Evolutionary conservation across 495 filamentous ascomycete genomes (phyloP).

Genomic region (Saxophila tyrrhenica): DNA sequence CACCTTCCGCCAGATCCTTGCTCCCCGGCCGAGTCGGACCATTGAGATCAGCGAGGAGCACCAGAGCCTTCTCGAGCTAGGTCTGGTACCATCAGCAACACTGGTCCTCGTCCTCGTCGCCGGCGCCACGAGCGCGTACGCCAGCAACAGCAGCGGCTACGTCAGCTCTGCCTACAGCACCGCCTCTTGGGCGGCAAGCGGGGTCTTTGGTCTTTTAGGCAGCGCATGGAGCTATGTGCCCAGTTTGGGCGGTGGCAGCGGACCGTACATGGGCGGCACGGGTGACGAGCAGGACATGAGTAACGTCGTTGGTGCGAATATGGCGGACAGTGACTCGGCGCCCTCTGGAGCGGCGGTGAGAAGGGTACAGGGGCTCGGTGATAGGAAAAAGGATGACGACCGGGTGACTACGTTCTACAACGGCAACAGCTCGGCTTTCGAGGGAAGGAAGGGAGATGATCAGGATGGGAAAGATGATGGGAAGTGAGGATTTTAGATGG

Average conservation of each 20-base stretch:
- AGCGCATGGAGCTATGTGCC: conserved; percentile 30
- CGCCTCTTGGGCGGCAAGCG: conserved; percentile 7
- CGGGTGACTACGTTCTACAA: conserved; percentile 64
- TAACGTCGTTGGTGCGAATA: conserved; percentile 8
- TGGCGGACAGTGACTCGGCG: conserved; percentile 7
- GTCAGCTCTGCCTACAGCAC: conserved; percentile 9
- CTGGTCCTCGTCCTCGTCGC: conserved; percentile 67
- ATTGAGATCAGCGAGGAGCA: conserved; percentile 66
- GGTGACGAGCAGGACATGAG: conserved; percentile 6
- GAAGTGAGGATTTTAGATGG: neutral
- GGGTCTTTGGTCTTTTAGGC: conserved; percentile 33
- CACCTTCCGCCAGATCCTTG: conserved; percentile 72
- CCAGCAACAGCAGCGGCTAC: conserved; percentile 7
- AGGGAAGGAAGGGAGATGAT: conserved; percentile 55
- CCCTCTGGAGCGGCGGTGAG: conserved; percentile 25
- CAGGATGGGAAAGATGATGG: conserved; percentile 1
- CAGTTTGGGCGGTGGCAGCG: conserved; percentile 8
- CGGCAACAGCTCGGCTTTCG: conserved; percentile 75
- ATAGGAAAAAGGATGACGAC: conserved; percentile 29
- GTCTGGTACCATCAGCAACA: conserved; percentile 64
- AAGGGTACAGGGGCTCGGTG: conserved; percentile 47
- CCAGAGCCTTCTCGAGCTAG: conserved; percentile 51
- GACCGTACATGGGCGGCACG: conserved; percentile 34
- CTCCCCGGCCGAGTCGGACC: conserved; percentile 61
- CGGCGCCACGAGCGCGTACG: conserved; percentile 52